Evolutionary conservation across 1,284 basidiomycete genomes (phyloP).

Genomic region (Fistulina hepatica): DNA sequence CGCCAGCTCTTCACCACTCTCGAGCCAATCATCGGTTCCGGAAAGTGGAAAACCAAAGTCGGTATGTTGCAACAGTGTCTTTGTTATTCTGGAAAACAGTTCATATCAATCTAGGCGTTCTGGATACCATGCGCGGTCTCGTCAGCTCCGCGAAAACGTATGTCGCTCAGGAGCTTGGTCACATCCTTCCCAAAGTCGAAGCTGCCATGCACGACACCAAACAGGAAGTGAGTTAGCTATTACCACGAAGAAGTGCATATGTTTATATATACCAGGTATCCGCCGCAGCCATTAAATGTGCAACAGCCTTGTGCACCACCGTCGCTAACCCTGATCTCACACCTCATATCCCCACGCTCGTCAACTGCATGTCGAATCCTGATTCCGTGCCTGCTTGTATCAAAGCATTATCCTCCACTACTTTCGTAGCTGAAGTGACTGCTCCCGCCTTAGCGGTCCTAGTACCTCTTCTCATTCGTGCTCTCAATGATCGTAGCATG

Average conservation of each 20-base stretch:
- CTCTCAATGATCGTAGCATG: constrained; percentile 93
- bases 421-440: constrained; percentile 96
- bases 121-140: constrained; percentile 77
- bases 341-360: constrained; percentile 84
- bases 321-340: constrained; percentile 91
- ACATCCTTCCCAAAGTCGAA: constrained; percentile 82
- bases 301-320: constrained; percentile 85
- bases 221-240: constrained; percentile 54
- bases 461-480: constrained; percentile 86
- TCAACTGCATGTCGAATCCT: constrained; percentile 93
- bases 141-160: constrained; percentile 66
- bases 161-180: constrained; percentile 78
- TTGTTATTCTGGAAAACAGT: too few relatives aligned
- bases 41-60: constrained; percentile 94
- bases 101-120: constrained; percentile 33
- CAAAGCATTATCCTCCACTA: constrained; percentile 90
- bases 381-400: constrained; percentile 84
- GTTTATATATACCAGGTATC: constrained; percentile 52
- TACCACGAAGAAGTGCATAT: constrained; percentile 1
- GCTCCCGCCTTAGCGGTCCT: constrained; percentile 94
- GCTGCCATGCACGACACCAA: constrained; percentile 97
- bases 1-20: constrained; percentile 65
- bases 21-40: constrained; percentile 66
- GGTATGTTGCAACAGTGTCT: constrained; percentile 24
- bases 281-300: constrained; percentile 82